Percentiles rank a stretch among this genome's conserved stretches.
phyloP scores from a whole-genome alignment of 176 grass and related monocot genomes.

The Aechmea fasciata region DNA sequence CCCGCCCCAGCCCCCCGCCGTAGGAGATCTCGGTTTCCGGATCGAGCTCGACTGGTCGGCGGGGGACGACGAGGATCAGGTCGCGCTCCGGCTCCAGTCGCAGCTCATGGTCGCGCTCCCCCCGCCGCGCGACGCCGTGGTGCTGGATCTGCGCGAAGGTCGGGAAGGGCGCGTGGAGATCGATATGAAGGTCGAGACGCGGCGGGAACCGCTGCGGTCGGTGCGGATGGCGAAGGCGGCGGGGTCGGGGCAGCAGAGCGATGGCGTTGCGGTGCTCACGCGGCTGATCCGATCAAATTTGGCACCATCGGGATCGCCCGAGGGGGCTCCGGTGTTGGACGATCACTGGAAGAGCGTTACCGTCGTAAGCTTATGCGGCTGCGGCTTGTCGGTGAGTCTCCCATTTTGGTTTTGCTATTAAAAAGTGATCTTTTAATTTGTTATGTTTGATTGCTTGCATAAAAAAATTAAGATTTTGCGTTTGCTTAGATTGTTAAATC shows the following conservation, averaged over 20 bases:
- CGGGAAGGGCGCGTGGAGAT: constrained; percentile 28
- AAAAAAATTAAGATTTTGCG: background rate
- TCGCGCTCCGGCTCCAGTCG: constrained; percentile 82
- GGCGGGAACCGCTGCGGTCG: constrained; percentile 62
- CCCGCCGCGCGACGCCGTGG: constrained; percentile 61
- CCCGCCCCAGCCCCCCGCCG: constrained; percentile 9
- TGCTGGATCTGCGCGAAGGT: constrained; percentile 45
- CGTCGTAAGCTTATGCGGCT: constrained; percentile 56
- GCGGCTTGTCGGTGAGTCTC: constrained; percentile 65
- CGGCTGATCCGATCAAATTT: constrained; percentile 67
- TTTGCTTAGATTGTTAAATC: constrained; percentile 6
- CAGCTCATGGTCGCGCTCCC: constrained; percentile 91
- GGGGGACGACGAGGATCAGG: constrained; percentile 74
- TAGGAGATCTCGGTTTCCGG: constrained; percentile 49
- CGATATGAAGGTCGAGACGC: constrained; percentile 62
- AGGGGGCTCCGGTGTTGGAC: constrained; percentile 46
- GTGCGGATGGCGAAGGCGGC: constrained; percentile 50
- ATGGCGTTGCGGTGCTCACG: constrained; percentile 61
- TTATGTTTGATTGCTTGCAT: too few relatives aligned
- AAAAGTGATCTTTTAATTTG: too few relatives aligned
- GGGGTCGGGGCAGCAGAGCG: constrained; percentile 59
- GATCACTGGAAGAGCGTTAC: constrained; percentile 77
- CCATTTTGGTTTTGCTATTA: background rate
- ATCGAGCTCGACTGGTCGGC: constrained; percentile 85
- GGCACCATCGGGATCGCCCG: constrained; percentile 31